These are phyloP conservation scores for Fraxinus anomala DNA, from an alignment of 257 asterid genomes.

Conservation along the genomic window DNA sequence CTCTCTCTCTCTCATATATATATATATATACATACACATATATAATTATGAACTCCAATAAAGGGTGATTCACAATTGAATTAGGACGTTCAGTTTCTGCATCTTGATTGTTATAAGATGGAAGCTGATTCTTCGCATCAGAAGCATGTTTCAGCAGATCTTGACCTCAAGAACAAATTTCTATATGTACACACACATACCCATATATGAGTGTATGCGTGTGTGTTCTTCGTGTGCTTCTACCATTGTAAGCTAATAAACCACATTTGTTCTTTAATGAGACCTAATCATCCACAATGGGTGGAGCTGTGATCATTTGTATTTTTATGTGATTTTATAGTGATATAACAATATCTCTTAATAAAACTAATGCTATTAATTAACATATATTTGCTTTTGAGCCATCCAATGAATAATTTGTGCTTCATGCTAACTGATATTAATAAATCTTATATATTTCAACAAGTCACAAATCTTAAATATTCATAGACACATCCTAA, in stretches of 20 bases:
- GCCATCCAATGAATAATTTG: conserved; percentile 8
- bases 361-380: conserved; percentile 24
- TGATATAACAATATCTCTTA: conserved; percentile 21
- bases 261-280: no score
- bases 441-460: background rate
- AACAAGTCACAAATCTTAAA: background rate
- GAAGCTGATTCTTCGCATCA: background rate
- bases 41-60: no score
- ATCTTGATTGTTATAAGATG: background rate
- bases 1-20: background rate
- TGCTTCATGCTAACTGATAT: no score
- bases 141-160: background rate
- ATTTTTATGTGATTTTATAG: conserved; percentile 30
- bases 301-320: conserved; percentile 23
- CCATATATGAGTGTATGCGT: no score
- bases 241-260: background rate
- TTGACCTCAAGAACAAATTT: background rate
- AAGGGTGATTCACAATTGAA: background rate
- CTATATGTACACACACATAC: background rate
- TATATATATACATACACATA: no score
- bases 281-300: background rate
- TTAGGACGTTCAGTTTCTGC: background rate
- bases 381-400: conserved; percentile 14
- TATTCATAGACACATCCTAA: background rate
- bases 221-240: background rate